Evolutionary conservation across 2,329 filamentous ascomycete species (phyloP).

Genomic region (Lachnellula cervina): DNA sequence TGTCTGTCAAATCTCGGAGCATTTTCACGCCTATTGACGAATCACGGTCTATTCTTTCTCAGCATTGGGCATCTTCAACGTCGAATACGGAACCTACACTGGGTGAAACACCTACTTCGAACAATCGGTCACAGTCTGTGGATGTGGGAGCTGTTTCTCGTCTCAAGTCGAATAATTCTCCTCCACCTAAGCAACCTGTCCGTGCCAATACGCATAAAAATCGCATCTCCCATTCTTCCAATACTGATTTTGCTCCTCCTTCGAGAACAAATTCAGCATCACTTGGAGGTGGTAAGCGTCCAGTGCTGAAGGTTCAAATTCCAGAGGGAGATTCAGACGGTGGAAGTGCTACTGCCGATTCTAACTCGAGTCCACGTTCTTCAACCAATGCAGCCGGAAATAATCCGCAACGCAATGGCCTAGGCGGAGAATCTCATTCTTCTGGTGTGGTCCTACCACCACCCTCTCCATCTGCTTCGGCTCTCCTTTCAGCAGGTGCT

Average conservation of each 20-base stretch:
- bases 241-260: slow-evolving; percentile 67
- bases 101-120: slow-evolving; percentile 32
- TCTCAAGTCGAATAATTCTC: slow-evolving; percentile 48
- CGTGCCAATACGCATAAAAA: slow-evolving; percentile 39
- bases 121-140: slow-evolving; percentile 58
- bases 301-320: slow-evolving; percentile 88
- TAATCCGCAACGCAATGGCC: slow-evolving; percentile 24
- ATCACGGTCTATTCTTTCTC: slow-evolving; percentile 78
- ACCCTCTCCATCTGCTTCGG: slow-evolving; percentile 76
- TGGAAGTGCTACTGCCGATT: slow-evolving; percentile 64
- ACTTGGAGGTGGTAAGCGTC: slow-evolving; percentile 62
- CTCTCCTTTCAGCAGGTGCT: slow-evolving; percentile 83
- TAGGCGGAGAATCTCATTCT: slow-evolving; percentile 47
- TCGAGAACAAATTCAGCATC: slow-evolving; percentile 74
- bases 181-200: slow-evolving; percentile 44
- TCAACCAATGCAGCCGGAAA: slow-evolving; percentile 22
- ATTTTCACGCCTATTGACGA: slow-evolving; percentile 98
- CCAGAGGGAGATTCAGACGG: slow-evolving; percentile 84
- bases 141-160: slow-evolving; percentile 56
- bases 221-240: slow-evolving; percentile 53
- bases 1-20: slow-evolving; percentile 56
- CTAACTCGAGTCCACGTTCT: slow-evolving; percentile 45
- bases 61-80: slow-evolving; percentile 69
- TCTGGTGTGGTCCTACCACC: slow-evolving; percentile 79
- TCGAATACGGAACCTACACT: slow-evolving; percentile 33